phyloP scores from a whole-genome alignment of 2,329 filamentous ascomycete species.

The Esteya vermicola region DNA sequence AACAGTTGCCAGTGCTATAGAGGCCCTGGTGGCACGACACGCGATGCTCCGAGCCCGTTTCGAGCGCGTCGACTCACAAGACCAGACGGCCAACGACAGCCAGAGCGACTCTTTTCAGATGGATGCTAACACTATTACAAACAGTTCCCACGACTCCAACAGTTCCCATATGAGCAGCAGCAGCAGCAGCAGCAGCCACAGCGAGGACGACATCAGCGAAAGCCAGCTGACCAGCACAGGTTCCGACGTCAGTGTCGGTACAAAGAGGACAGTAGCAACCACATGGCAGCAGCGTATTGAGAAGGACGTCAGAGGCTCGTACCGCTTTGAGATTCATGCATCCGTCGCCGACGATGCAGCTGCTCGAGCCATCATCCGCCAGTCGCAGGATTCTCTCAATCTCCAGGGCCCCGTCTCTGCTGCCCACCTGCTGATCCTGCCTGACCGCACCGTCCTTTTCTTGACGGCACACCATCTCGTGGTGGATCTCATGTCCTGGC shows the following conservation, averaged over 20 bases:
- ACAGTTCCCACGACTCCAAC: too few relatives aligned
- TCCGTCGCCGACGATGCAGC: slow-evolving; percentile 24
- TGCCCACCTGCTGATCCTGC: slow-evolving; percentile 30
- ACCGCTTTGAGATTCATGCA: slow-evolving; percentile 26
- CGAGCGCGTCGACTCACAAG: too few relatives aligned
- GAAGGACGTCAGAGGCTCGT: slow-evolving; percentile 23
- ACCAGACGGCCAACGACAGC: too few relatives aligned
- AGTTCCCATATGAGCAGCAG: too few relatives aligned
- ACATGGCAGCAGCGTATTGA: slow-evolving; percentile 23
- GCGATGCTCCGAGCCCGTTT: not conserved
- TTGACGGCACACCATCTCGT: slow-evolving; percentile 37
- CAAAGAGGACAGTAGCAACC: too few relatives aligned
- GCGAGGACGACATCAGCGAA: too few relatives aligned
- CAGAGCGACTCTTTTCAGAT: too few relatives aligned
- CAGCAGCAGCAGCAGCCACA: too few relatives aligned
- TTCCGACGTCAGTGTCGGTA: too few relatives aligned
- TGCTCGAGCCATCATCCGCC: slow-evolving; percentile 24
- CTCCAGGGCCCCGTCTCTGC: slow-evolving; percentile 36
- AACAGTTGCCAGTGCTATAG: slow-evolving; percentile 18
- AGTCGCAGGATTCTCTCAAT: slow-evolving; percentile 22
- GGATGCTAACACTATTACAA: too few relatives aligned
- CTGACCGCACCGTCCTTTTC: slow-evolving; percentile 30
- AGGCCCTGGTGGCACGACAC: slow-evolving; percentile 23
- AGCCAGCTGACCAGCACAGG: too few relatives aligned
- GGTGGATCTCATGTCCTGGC: slow-evolving; percentile 36